These are phyloP conservation scores for Cylindrotheca fusiformis DNA, from an alignment of 108 stramenopile genomes.

Conservation along the genomic window DNA sequence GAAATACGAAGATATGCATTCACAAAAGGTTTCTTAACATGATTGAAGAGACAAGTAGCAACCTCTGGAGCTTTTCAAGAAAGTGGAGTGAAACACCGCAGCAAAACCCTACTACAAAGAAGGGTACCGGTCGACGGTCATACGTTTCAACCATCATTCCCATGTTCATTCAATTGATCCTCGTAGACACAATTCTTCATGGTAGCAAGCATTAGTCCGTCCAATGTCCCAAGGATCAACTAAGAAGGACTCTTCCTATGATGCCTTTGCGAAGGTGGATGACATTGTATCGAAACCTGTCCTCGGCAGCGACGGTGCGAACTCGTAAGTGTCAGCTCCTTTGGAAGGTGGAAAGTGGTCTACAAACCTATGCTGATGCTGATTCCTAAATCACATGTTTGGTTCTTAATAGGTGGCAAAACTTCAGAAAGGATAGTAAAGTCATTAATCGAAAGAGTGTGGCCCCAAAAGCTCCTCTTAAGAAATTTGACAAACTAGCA, in stretches of 20 bases:
- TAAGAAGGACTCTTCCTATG: constrained; percentile 20
- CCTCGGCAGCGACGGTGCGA: constrained; percentile 78
- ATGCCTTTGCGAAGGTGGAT: constrained; percentile 78
- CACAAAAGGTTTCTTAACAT: too few species aligned
- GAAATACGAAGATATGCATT: too few species aligned
- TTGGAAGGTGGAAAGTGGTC: background rate
- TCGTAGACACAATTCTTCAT: too few species aligned
- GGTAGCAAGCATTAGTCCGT: too few species aligned
- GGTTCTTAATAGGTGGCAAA: constrained; percentile 68
- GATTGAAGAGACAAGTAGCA: too few species aligned
- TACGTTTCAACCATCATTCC: too few species aligned
- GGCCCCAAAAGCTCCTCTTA: constrained; percentile 74
- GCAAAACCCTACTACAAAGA: too few species aligned
- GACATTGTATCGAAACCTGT: constrained; percentile 75
- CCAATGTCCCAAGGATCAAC: constrained; percentile 1
- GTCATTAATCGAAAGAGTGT: constrained; percentile 9
- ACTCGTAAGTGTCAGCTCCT: constrained; percentile 13
- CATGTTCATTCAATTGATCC: too few species aligned
- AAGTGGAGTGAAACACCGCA: too few species aligned
- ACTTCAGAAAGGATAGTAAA: constrained; percentile 45
- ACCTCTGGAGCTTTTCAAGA: too few species aligned
- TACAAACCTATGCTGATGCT: background rate
- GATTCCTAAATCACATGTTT: background rate
- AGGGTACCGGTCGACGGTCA: too few species aligned
- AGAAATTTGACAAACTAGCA: constrained; percentile 59